Conservation (phyloP, 1,284 basidiomycete species). For the Apiotrichum mycotoxinovorans region DNA sequence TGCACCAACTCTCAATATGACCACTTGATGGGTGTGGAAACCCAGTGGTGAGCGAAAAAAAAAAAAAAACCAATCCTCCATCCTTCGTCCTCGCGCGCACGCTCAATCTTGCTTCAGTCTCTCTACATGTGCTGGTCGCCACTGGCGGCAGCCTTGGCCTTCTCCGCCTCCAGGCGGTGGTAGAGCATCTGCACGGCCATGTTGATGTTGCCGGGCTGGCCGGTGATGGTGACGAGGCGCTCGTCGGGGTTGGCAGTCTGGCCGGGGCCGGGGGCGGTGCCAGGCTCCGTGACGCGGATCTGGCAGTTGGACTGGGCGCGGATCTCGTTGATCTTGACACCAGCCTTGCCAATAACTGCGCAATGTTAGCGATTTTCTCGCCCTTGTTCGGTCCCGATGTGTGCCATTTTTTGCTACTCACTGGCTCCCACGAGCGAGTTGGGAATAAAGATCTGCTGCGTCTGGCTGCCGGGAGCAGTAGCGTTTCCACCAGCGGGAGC, state of each 20-base stretch:
- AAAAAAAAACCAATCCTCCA: background rate
- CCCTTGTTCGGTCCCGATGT: too few relatives aligned
- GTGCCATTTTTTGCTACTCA: slow-evolving; percentile 31
- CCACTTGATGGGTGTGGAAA: background rate
- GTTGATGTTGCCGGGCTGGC: slow-evolving; percentile 89
- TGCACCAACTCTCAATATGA: background rate
- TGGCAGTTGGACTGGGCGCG: slow-evolving; percentile 85
- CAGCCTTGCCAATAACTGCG: slow-evolving; percentile 89
- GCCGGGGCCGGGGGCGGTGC: slow-evolving; percentile 55
- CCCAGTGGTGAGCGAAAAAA: too few relatives aligned
- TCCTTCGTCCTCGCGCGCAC: background rate
- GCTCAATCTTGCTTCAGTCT: background rate
- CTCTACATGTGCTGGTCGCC: slow-evolving; percentile 8
- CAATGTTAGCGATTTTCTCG: background rate
- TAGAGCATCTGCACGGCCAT: slow-evolving; percentile 93
- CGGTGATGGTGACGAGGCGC: slow-evolving; percentile 88
- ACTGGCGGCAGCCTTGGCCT: slow-evolving; percentile 19
- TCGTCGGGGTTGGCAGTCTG: slow-evolving; percentile 63
- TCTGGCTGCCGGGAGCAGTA: slow-evolving; percentile 59
- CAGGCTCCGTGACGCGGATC: slow-evolving; percentile 99
- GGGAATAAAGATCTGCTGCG: slow-evolving; percentile 97
- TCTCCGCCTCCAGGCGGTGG: slow-evolving; percentile 33
- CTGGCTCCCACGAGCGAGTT: slow-evolving; percentile 94
- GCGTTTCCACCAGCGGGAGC: slow-evolving; percentile 7
- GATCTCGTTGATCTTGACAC: slow-evolving; percentile 98